Evolutionary conservation across 352 stramenopile species (phyloP), one percentile per base, ranked within the genome.

Genomic region (Globisporangium parvum): DNA sequence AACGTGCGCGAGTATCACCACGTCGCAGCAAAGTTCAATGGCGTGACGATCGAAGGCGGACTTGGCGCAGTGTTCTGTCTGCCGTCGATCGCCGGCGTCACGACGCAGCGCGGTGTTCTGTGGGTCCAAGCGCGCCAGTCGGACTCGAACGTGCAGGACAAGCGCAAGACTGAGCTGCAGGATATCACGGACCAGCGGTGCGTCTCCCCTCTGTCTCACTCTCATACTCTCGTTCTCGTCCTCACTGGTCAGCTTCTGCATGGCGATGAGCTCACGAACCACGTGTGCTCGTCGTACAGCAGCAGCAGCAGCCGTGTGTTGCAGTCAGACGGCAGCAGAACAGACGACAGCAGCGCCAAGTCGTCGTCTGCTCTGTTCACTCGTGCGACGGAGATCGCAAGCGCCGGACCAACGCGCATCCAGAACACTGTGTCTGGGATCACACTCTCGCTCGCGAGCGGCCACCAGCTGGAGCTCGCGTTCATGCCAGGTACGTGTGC

Each of bases 401-500:
- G 57, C 6, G 62, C 70, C 1, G 55, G 54, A 9, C 31, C 74
- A 14, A 82, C 53, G 17, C 58, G 42, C 15, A 60, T 80, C 33
- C 79, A 89, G 50, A 77, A 82, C 44, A 69, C 53, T 0, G 67
- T 75, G 6, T 52, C 66, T 21, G 75, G 71, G 4, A 65, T 87
- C 50, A 60, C 71, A 14, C 53, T 87, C 24, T 47, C 50, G 28
- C 62, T 89, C 2, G 35, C 47, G 11, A 61, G 51, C 17, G 73
- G 67, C 2, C 53, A 70, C 39, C 33, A 55, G n/a, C 60, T 89
- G n/a, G 76, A 87, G 31, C 21, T 89, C 12, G 63, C 66, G 2
- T 89, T 87, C 58, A 81, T 89, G 70, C 77, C 79, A 49, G 75
- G 75, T 80, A 39, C 17, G 48, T 35, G 21, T 8, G 1, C n/a